These are phyloP conservation scores for Oenanthe sinensis DNA, from an alignment of 129 eudicot genomes.

Conservation along the genomic window DNA sequence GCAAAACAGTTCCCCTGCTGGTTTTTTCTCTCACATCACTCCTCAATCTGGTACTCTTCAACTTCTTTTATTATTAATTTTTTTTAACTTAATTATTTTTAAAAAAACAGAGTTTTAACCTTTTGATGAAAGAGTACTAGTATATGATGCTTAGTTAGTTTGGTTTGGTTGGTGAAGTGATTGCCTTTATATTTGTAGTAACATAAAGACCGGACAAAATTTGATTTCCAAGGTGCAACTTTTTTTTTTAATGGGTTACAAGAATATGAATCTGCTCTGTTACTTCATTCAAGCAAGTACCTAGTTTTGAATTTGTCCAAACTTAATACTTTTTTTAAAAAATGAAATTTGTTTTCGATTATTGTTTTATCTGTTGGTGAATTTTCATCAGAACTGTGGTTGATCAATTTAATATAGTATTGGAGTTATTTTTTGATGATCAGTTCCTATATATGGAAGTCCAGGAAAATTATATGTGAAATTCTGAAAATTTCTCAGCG, in stretches of 20 bases:
- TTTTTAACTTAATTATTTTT: neutral
- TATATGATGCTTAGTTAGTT: neutral
- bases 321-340: neutral
- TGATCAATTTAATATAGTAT: neutral
- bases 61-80: constrained; percentile 7
- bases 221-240: neutral
- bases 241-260: constrained; percentile 6
- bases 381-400: neutral
- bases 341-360: neutral
- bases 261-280: constrained; percentile 5
- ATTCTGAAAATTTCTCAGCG: constrained; percentile 21
- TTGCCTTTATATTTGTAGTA: neutral
- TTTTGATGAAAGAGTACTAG: neutral
- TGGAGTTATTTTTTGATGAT: neutral
- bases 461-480: neutral
- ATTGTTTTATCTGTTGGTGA: neutral
- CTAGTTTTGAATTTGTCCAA: neutral
- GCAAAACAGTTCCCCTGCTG: constrained; percentile 95
- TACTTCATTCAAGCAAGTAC: neutral
- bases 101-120: neutral
- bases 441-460: neutral
- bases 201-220: neutral
- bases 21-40: constrained; percentile 48
- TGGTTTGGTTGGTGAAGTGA: neutral
- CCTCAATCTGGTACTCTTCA: constrained; percentile 54